Conservation (phyloP, 148 eudicot genomes). For the Polygonum aviculare region DNA sequence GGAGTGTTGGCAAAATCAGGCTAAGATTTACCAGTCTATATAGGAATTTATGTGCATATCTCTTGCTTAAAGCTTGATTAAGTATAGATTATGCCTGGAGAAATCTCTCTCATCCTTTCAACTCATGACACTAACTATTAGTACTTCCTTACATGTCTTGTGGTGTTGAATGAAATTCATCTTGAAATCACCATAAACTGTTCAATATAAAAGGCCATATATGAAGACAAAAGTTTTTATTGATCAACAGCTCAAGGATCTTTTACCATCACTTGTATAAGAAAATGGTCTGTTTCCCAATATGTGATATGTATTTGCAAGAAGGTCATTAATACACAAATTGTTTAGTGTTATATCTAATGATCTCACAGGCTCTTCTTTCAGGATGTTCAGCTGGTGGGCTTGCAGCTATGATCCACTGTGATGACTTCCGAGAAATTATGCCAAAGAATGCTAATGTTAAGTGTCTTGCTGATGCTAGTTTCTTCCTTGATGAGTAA, state of each 20-base stretch:
- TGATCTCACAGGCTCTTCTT: constrained; percentile 86
- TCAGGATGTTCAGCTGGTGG: constrained; percentile 99
- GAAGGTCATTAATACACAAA: neutral
- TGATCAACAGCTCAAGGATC: constrained; percentile 6
- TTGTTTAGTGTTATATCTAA: constrained; percentile 4
- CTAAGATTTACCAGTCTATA: neutral
- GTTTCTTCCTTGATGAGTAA: constrained; percentile 80
- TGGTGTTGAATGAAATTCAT: neutral
- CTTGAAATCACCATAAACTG: neutral
- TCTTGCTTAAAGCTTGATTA: neutral
- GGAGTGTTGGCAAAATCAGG: neutral
- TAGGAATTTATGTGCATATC: neutral
- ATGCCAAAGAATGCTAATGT: constrained; percentile 58
- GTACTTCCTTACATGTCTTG: neutral
- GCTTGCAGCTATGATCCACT: constrained; percentile 86
- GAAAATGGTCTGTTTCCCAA: neutral
- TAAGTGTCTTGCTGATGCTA: constrained; percentile 92
- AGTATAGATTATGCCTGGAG: neutral
- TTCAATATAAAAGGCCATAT: neutral
- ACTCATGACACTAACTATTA: neutral
- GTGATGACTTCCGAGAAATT: constrained; percentile 61
- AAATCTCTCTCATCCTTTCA: neutral
- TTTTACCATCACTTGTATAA: neutral
- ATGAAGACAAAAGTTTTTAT: neutral
- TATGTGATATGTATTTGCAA: neutral